Conservation (phyloP, 441 rosid species). For the Erodium moschatum region DNA sequence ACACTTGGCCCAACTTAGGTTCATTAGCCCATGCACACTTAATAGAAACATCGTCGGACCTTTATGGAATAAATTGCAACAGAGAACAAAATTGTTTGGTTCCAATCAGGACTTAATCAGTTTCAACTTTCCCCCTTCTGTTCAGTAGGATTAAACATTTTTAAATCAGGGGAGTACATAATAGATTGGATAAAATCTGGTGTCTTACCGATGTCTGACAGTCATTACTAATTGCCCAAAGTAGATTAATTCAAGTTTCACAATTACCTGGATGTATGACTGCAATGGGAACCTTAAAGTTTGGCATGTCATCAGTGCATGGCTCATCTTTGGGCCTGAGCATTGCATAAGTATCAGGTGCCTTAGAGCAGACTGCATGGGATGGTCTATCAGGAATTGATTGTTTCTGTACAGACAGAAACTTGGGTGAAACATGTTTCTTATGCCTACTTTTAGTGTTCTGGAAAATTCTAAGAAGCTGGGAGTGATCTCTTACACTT, state of each 20-base stretch:
- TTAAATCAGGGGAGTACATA: neutral
- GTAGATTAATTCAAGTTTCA: neutral
- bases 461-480: neutral
- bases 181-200: neutral
- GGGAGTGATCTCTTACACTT: neutral
- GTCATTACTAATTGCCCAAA: neutral
- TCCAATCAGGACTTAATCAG: neutral
- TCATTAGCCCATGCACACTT: neutral
- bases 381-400: neutral
- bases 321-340: neutral
- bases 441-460: neutral
- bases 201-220: neutral
- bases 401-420: neutral
- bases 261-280: constrained; percentile 46
- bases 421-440: neutral
- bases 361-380: neutral
- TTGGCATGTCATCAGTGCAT: constrained; percentile 17
- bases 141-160: neutral
- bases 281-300: constrained; percentile 38
- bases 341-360: neutral
- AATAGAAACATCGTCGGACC: neutral
- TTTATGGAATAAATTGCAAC: too few relatives aligned
- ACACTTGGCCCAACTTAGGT: too few relatives aligned
- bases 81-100: neutral
- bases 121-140: neutral